Conservation (phyloP, 345 rosid species). For the Bretschneidera sinensis region DNA sequence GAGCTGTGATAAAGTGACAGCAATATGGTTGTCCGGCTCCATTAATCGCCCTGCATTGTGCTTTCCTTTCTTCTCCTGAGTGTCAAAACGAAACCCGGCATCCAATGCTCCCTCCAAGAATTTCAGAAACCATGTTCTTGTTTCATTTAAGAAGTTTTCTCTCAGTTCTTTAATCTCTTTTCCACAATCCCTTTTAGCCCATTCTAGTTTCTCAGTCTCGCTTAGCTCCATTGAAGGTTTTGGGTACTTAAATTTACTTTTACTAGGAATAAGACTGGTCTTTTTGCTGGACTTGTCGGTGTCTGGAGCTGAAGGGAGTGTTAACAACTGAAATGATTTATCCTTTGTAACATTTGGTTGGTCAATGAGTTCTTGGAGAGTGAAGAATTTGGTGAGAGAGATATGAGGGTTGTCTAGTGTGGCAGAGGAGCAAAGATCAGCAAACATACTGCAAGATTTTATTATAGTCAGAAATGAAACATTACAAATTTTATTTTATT, state of each 20-base stretch:
- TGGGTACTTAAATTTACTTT: constrained; percentile 30
- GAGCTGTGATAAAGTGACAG: constrained; percentile 70
- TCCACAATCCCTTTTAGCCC: constrained; percentile 62
- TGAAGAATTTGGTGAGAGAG: constrained; percentile 66
- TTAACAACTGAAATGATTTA: constrained; percentile 26
- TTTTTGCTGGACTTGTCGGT: constrained; percentile 38
- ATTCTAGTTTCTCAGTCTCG: constrained; percentile 63
- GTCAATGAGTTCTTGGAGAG: constrained; percentile 57
- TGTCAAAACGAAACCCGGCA: constrained; percentile 39
- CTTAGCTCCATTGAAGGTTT: constrained; percentile 34
- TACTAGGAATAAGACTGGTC: constrained; percentile 22
- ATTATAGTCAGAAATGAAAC: constrained; percentile 3
- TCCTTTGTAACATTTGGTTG: constrained; percentile 39
- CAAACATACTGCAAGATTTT: constrained; percentile 56
- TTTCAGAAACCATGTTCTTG: constrained; percentile 70
- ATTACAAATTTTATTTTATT: too few relatives aligned
- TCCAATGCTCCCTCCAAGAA: constrained; percentile 78
- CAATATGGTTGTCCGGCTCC: constrained; percentile 59
- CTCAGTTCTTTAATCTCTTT: constrained; percentile 53
- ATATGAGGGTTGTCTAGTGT: constrained; percentile 61
- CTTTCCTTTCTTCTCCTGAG: constrained; percentile 48
- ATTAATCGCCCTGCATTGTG: constrained; percentile 22
- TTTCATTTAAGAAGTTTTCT: constrained; percentile 46
- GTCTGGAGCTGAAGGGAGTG: constrained; percentile 27
- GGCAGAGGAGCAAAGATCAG: constrained; percentile 70